A percentile compares a stretch with the other conserved stretches of the same genome.
Evolutionary conservation across 129 eudicot species (phyloP).

Genomic region (Lactuca saligna): DNA sequence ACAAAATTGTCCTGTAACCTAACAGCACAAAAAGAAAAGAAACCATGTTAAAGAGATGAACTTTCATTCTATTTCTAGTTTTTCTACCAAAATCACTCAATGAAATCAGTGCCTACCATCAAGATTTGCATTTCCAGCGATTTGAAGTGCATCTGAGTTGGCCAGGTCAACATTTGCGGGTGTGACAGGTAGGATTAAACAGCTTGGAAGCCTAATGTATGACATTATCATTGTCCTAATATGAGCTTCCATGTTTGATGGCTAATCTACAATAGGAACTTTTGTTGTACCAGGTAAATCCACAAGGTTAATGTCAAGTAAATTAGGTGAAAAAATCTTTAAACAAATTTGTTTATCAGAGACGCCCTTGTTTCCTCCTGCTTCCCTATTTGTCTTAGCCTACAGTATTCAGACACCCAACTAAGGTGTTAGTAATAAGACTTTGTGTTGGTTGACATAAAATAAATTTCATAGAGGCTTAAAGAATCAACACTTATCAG

Average conservation of each 20-base stretch:
- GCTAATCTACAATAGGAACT: constrained; percentile 98
- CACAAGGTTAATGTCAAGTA: constrained; percentile 93
- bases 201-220: constrained; percentile 76
- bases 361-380: constrained; percentile 94
- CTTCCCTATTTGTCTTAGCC: constrained; percentile 95
- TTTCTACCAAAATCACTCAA: too few species aligned
- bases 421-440: constrained; percentile 19
- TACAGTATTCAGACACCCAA: constrained; percentile 25
- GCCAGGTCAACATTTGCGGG: too few species aligned
- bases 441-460: constrained; percentile 12
- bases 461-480: too few species aligned
- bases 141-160: too few species aligned
- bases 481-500: too few species aligned
- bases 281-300: constrained; percentile 93
- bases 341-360: constrained; percentile 93
- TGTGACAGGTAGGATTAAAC: too few species aligned
- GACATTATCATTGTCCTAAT: constrained; percentile 94
- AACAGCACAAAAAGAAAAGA: constrained; percentile 33
- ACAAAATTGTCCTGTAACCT: constrained; percentile 81
- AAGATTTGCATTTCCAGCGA: too few species aligned
- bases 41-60: too few species aligned
- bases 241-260: constrained; percentile 90
- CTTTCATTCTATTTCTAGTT: too few species aligned
- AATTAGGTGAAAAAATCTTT: constrained; percentile 92
- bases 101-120: too few species aligned